Conservation (phyloP, 2,329 filamentous ascomycete species). For the Trichophyton verrucosum region DNA sequence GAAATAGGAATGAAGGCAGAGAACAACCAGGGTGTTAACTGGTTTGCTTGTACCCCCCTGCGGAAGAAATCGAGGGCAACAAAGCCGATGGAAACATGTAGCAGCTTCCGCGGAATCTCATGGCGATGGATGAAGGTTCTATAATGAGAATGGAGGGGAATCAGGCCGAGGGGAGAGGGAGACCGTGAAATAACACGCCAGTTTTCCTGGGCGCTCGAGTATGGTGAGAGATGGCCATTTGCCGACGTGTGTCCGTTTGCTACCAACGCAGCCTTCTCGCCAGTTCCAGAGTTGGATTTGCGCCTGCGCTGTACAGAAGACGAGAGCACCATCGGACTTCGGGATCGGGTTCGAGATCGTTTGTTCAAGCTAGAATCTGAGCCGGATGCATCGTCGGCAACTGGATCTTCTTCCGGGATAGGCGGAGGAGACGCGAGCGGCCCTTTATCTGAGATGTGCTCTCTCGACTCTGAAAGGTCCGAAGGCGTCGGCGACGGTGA, state of each 20-base stretch:
- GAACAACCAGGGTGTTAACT: constrained; percentile 77
- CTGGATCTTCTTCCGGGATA: constrained; percentile 47
- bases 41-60: constrained; percentile 59
- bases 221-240: constrained; percentile 61
- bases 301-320: constrained; percentile 33
- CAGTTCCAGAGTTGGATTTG: constrained; percentile 40
- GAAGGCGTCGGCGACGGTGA: constrained; percentile 69
- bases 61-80: constrained; percentile 77
- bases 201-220: constrained; percentile 47
- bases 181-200: constrained; percentile 85
- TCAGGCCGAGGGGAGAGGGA: constrained; percentile 82
- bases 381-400: constrained; percentile 41
- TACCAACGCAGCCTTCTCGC: constrained; percentile 33
- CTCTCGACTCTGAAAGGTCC: constrained; percentile 35
- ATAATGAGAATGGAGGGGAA: constrained; percentile 90
- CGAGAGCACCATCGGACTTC: constrained; percentile 47
- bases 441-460: constrained; percentile 49
- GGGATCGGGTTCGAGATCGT: constrained; percentile 56
- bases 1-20: constrained; percentile 71
- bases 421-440: constrained; percentile 45
- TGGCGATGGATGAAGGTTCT: constrained; percentile 87
- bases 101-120: constrained; percentile 83
- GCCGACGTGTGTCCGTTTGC: constrained; percentile 29
- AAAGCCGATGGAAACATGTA: constrained; percentile 96
- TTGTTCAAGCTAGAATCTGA: constrained; percentile 42